Evolutionary conservation across 495 filamentous ascomycete genomes (phyloP), one percentile per base, ranked within the genome.

Genomic region (Penicillium herquei): DNA sequence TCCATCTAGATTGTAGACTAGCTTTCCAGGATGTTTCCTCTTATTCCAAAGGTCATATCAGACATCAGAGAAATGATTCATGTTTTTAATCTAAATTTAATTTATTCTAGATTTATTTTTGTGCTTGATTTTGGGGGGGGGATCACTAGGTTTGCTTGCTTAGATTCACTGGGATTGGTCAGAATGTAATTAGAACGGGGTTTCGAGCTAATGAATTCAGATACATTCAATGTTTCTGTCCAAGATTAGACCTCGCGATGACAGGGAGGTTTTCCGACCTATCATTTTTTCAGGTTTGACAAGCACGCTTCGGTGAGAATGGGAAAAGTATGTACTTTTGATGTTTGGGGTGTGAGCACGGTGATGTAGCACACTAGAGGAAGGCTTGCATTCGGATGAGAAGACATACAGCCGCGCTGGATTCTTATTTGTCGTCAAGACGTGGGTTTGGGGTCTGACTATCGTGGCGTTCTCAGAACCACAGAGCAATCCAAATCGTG

Each of bases 381-480:
- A 12, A 47, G 58, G 49, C 55, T 51, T 62, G 55, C 59, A 55
- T 54, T 40, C 54, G 58, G 58, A 51, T 42, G 42, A 51, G 46
- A 41, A n/a, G 39, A 48, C 43, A 31, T 21, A 45, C 48, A 52
- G 52, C 59, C 52, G 55, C 43, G 52, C n/a, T 31, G 18, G 13
- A 21, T 35, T 55, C 37, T 45, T 32, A 62, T 62, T 58, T 42
- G 59, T 35, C 39, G 14, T 35, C 16, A 30, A 44, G 10, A 31
- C 10, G 8, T 37, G 21, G 13, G 49, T 18, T 39, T 45, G 43
- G 18, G n/a, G 30, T 16, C 34, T 21, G 41, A 31, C 26, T n/a
- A 56, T 48, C 49, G 43, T 60, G 48, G 52, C 39, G 48, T 43
- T 13, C 14, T 52, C 14, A 48, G 44, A 42, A 17, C 32, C 48